Base-by-base conservation (phyloP, 371 early-diverging fungal species). In the Rhizopus arrhizus region DNA sequence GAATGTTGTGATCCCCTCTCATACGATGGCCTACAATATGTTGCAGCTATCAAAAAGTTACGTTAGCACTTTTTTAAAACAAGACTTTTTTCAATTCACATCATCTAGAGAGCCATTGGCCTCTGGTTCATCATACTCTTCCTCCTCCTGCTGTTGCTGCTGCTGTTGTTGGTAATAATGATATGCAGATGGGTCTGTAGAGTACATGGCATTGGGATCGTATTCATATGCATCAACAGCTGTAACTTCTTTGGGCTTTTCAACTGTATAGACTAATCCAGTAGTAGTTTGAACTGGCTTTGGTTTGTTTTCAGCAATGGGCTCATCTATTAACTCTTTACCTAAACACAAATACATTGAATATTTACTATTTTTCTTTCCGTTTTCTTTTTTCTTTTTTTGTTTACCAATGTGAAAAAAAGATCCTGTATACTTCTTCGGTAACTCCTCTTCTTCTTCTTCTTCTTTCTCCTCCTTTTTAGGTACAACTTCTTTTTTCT, bases 201-300 rank as follows among this genome's bases (percentile, higher is more conserved):
- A 65, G 48, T 83, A 80, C 70, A 80, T 80, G 50, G 74, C 72
- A 46, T 83, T 82, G 4, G 74, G 72, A 46, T 80, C 78, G 36
- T 74, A 63, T 5, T 69, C 73, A 49, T 75, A 71, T 16, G 67
- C 69, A 45, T 70, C 69, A 4, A 64, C 72, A 32, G 69, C 68
- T 22, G 77, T 59, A 11, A 47, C 32, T 31, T 32, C 47, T 31
- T 54, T 48, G 15, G 59, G 53, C 40, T 31, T 56, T 35, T 65
- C 53, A 15, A 60, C 65, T 0, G 65, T 34, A 33, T 50, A 50
- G 7, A 40, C 33, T 10, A 60, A 56, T 1, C 60, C 60, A 38
- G 53, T 31, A 15, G 64, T 55, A 10, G 55, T 22, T 16, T 54
- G 29, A 6, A 59, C 15, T 13, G 70, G 41, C 49, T 59, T 53